Evolutionary conservation across 768 basidiomycete genomes (phyloP).

Genomic region (Mrakia frigida): DNA sequence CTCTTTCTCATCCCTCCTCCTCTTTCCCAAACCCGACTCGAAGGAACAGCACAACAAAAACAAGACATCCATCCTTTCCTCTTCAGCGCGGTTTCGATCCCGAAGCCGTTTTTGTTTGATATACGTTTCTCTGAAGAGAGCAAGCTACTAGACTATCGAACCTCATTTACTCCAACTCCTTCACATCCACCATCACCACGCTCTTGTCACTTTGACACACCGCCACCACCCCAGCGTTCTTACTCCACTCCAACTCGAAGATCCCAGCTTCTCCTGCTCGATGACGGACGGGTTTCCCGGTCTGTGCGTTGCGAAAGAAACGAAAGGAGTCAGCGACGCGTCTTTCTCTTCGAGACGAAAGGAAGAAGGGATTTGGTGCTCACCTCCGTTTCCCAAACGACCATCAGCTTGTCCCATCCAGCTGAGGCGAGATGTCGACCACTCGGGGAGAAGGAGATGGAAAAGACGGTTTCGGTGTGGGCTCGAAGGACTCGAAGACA

Average conservation of each 20-base stretch:
- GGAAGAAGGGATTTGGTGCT: slow-evolving; percentile 35
- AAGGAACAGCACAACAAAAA: too few species aligned
- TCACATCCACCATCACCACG: slow-evolving; percentile 24
- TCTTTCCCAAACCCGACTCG: too few species aligned
- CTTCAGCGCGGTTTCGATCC: too few species aligned
- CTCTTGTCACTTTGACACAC: slow-evolving; percentile 26
- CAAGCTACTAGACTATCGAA: too few species aligned
- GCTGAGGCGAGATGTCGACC: slow-evolving; percentile 70
- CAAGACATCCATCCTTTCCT: too few species aligned
- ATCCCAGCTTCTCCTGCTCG: slow-evolving; percentile 19
- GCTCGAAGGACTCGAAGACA: slow-evolving; percentile 68
- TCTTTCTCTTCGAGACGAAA: background rate
- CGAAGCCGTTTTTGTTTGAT: too few species aligned
- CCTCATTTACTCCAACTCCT: slow-evolving; percentile 22
- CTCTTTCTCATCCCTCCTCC: too few species aligned
- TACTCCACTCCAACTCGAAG: slow-evolving; percentile 33
- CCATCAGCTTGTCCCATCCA: slow-evolving; percentile 69
- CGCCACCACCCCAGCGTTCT: slow-evolving; percentile 22
- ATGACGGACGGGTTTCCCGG: slow-evolving; percentile 25
- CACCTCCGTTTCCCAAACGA: slow-evolving; percentile 66
- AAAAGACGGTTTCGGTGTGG: slow-evolving; percentile 66
- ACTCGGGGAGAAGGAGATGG: slow-evolving; percentile 64
- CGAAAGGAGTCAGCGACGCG: background rate
- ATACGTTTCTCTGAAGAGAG: too few species aligned
- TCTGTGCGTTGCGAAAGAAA: background rate